Conservation (phyloP, 768 basidiomycete species). For the Leucocoprinus birnbaumii region DNA sequence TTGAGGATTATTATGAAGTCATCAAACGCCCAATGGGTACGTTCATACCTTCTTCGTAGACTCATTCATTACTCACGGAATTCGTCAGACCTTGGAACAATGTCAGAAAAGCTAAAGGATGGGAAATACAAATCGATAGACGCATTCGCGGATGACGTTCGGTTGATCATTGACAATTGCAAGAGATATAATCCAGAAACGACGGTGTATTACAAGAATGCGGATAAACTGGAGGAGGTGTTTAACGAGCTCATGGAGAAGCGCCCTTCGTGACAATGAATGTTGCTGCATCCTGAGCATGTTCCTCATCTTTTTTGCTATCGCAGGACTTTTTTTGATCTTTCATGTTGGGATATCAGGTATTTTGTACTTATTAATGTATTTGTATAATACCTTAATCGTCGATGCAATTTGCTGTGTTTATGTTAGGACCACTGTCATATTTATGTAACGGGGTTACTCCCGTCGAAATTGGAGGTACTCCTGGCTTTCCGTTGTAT, state of each 20-base stretch:
- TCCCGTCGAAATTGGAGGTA: too few species aligned
- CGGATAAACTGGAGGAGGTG: constrained; percentile 78
- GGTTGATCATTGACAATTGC: constrained; percentile 89
- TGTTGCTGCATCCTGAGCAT: neutral
- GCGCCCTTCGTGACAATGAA: constrained; percentile 4
- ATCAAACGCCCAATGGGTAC: constrained; percentile 92
- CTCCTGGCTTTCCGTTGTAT: too few species aligned
- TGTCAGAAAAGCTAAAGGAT: constrained; percentile 87
- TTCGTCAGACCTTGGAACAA: constrained; percentile 74
- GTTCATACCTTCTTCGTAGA: constrained; percentile 19
- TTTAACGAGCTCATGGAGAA: constrained; percentile 46
- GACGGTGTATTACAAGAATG: constrained; percentile 80
- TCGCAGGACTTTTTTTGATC: too few species aligned
- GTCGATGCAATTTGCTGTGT: too few species aligned
- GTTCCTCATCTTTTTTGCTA: too few species aligned
- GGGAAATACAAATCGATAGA: constrained; percentile 78
- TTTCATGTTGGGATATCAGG: neutral
- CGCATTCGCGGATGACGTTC: constrained; percentile 74
- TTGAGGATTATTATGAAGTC: constrained; percentile 86
- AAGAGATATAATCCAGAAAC: constrained; percentile 81
- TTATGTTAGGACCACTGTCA: too few species aligned
- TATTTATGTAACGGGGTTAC: too few species aligned
- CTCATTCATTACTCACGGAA: neutral
- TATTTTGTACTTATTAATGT: constrained; percentile 3
- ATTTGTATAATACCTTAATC: constrained; percentile 9